phyloP scores from a whole-genome alignment of 78 protist species.

The Cavenderia fasciculata region DNA sequence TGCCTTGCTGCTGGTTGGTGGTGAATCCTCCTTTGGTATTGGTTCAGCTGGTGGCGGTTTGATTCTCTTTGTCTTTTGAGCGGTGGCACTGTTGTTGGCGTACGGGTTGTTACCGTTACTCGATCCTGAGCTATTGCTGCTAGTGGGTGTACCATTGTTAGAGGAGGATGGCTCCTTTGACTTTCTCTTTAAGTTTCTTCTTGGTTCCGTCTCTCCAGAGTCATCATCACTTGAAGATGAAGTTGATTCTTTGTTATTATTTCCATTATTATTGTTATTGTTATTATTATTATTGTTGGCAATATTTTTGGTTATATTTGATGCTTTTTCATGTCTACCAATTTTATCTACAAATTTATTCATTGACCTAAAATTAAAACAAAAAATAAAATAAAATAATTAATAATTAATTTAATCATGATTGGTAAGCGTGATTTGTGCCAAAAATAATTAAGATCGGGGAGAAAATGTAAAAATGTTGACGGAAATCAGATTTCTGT shows the following conservation, averaged over 20 bases:
- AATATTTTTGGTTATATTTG: background rate
- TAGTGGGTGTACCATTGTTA: too few relatives aligned
- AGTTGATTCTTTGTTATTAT: background rate
- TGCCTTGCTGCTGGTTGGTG: background rate
- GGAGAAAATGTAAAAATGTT: background rate
- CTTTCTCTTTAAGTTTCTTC: background rate
- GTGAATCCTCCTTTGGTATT: background rate
- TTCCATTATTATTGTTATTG: background rate
- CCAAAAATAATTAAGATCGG: background rate
- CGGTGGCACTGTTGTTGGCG: background rate
- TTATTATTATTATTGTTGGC: background rate
- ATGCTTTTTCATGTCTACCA: slow-evolving; percentile 37
- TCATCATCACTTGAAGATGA: slow-evolving; percentile 58
- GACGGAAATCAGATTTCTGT: background rate
- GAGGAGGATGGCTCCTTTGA: too few relatives aligned
- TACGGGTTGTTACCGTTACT: background rate
- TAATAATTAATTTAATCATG: background rate
- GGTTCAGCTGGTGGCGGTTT: slow-evolving; percentile 62
- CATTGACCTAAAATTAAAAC: slow-evolving; percentile 12
- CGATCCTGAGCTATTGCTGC: slow-evolving; percentile 25
- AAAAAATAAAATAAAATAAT: background rate
- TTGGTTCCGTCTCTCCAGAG: background rate
- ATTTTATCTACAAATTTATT: slow-evolving; percentile 72
- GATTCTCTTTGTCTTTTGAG: slow-evolving; percentile 30
- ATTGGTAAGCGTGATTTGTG: background rate